Evolutionary conservation across 768 basidiomycete species (phyloP).

Genomic region (Boletus reticuloceps): DNA sequence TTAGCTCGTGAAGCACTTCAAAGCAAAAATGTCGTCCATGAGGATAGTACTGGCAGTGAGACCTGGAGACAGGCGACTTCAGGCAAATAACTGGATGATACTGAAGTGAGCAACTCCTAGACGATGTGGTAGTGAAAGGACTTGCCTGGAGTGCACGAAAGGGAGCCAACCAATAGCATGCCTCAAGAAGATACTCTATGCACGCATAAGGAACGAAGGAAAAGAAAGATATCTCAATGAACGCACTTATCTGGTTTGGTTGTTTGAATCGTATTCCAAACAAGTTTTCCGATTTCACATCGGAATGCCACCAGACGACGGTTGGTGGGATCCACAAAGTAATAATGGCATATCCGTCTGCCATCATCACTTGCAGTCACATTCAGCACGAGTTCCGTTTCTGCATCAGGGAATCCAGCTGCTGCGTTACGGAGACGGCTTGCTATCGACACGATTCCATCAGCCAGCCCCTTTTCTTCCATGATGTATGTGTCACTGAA

Average conservation of each 20-base stretch:
- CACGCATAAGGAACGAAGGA: background rate
- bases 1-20: background rate
- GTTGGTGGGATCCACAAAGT: background rate
- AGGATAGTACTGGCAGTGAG: background rate
- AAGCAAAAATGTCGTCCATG: background rate
- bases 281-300: background rate
- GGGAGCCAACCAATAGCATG: background rate
- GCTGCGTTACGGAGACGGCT: background rate
- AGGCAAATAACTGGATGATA: background rate
- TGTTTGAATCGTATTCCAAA: background rate
- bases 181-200: background rate
- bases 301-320: background rate
- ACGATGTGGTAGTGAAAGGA: background rate
- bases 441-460: background rate
- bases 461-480: background rate
- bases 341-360: background rate
- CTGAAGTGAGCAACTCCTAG: background rate
- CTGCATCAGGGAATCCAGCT: background rate
- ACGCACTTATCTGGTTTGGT: background rate
- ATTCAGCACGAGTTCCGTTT: background rate
- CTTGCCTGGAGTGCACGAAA: background rate
- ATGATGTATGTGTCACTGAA: background rate
- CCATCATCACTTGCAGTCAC: background rate
- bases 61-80: background rate
- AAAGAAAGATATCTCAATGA: background rate